Base-by-base conservation (phyloP, 2,329 filamentous ascomycete genomes). In the Pestalotiopsis sp. region DNA sequence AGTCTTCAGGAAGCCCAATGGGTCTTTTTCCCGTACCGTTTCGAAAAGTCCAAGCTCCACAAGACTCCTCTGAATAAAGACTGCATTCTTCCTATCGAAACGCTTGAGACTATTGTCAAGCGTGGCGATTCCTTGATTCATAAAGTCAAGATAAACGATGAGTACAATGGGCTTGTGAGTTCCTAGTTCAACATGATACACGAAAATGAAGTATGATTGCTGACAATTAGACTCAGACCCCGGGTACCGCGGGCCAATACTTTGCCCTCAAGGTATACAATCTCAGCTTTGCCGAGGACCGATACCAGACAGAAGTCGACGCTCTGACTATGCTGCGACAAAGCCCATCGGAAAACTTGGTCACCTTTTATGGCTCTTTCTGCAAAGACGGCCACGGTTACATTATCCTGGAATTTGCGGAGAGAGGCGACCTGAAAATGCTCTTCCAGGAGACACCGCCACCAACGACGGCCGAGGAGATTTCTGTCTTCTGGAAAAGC, bases 341-440 rank as follows among this genome's bases (percentile, higher is more conserved):
- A 14, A 67, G 65, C 11, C 45, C 31, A 3, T 65, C 67, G 3
- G 45, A 64, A 1, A 70, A 73, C 23, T 61, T 73, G n/a, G 62
- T 73, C 27, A 68, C 60, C 0, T 73, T 72, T n/a, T 70, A 72
- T 56, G 71, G 71, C 3, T 73, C 71, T 20, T 73, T 73, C 17
- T 61, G 68, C 23, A 65, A 70, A 45, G 66, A 69, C 23, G 67
- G 58, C 6, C 66, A 67, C 7, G 71, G 60, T 13, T 70, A 68
- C 20, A 68, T 73, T 11, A 68, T 73, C 56, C 64, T 73, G 41
- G 71, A 73, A 27, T 71, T 68, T 61, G 70, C 70, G 9, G 66
- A 72, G 65, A 67, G 66, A 57, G 70, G 69, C 25, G 68, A 69
- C 38, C 67, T 73, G n/a, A 49, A 61, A 6, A 68, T 64, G 17